A percentile compares a stretch with the other conserved stretches of the same genome.
Evolutionary conservation across 345 rosid species (phyloP).

Genomic region (Boechera retrofracta): DNA sequence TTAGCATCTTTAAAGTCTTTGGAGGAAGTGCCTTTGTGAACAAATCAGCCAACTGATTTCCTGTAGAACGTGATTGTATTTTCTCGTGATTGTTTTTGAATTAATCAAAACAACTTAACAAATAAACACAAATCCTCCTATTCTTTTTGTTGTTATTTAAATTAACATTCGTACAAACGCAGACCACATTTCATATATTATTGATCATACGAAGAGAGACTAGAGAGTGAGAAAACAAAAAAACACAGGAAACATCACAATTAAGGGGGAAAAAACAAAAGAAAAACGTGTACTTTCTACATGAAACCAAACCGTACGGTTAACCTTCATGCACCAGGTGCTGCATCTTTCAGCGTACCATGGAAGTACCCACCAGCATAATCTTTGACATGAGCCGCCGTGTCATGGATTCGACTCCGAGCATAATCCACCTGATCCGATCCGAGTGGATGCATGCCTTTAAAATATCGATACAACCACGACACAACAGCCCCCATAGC

Average conservation of each 20-base stretch:
- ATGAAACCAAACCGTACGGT: constrained; percentile 3
- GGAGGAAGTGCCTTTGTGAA: too few relatives aligned
- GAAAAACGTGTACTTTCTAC: not conserved
- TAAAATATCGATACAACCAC: constrained; percentile 72
- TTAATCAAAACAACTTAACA: not conserved
- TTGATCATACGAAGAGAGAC: constrained; percentile 13
- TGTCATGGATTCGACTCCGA: constrained; percentile 72
- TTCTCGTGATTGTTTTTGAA: not conserved
- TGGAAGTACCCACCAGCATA: constrained; percentile 82
- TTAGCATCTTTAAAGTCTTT: too few relatives aligned
- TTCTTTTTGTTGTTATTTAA: not conserved
- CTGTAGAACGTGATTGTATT: too few relatives aligned
- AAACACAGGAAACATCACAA: constrained; percentile 1
- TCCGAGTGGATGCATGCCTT: constrained; percentile 76
- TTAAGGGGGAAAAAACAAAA: not conserved
- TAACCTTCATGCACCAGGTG: constrained; percentile 78
- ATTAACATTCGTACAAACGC: constrained; percentile 6
- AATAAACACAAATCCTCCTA: not conserved
- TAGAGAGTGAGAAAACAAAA: not conserved
- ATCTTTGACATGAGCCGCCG: constrained; percentile 82
- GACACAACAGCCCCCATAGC: constrained; percentile 53
- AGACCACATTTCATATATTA: constrained; percentile 8
- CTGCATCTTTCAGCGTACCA: constrained; percentile 87
- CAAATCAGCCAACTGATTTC: too few relatives aligned
- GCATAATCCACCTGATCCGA: constrained; percentile 74